Percentiles rank a stretch among this genome's conserved stretches.
These are phyloP conservation scores for Tubosaeta sp. DNA, from an alignment of 768 basidiomycete genomes.

Conservation along the genomic window DNA sequence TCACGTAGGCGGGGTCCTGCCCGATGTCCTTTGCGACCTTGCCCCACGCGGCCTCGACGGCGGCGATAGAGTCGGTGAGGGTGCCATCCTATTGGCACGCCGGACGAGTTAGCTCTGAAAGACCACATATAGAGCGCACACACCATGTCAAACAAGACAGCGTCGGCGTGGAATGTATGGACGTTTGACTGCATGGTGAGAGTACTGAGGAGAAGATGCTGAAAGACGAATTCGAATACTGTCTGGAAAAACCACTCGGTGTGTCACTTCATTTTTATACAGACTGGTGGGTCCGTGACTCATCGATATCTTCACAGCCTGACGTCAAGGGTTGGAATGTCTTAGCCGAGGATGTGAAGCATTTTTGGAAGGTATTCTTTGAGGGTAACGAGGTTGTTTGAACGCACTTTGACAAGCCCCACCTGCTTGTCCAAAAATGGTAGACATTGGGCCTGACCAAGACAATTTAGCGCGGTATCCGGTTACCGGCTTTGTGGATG, in stretches of 20 bases:
- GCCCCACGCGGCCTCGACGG: constrained; percentile 74
- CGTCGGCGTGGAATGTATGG: constrained; percentile 47
- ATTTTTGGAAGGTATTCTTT: not conserved
- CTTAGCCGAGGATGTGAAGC: constrained; percentile 2
- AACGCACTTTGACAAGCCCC: constrained; percentile 10
- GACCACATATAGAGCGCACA: constrained; percentile 12
- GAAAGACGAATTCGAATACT: constrained; percentile 5
- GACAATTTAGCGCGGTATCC: not conserved
- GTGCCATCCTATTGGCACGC: constrained; percentile 53
- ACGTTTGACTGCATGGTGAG: constrained; percentile 22
- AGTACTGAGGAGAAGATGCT: not conserved
- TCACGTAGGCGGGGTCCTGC: constrained; percentile 61
- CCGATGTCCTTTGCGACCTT: constrained; percentile 68
- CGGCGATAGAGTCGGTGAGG: constrained; percentile 68
- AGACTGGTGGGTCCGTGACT: not conserved
- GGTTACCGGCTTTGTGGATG: not conserved
- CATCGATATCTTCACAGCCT: constrained; percentile 9
- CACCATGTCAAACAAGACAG: constrained; percentile 69
- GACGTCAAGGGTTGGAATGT: constrained; percentile 29
- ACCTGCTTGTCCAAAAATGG: constrained; percentile 6
- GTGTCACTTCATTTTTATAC: constrained; percentile 23
- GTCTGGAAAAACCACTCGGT: constrained; percentile 7
- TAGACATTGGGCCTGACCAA: not conserved
- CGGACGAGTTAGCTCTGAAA: constrained; percentile 23
- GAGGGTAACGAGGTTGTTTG: constrained; percentile 6